Percentiles rank a stretch among this genome's conserved stretches.
Conservation (phyloP, 2,329 filamentous ascomycete genomes). For the Colletotrichum sublineola region DNA sequence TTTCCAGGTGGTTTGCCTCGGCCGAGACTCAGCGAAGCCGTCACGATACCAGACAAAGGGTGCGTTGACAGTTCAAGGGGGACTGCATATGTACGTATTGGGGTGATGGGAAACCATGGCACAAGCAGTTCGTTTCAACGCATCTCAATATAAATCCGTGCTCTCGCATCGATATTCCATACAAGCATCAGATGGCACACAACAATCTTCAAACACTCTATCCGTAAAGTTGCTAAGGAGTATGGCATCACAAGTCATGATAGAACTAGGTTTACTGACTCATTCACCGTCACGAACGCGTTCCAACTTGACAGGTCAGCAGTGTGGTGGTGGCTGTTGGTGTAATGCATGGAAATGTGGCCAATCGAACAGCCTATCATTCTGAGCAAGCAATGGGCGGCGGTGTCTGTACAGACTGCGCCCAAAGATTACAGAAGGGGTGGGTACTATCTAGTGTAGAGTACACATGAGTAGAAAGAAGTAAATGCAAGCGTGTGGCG, state of each 20-base stretch:
- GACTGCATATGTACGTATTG: background rate
- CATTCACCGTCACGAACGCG: background rate
- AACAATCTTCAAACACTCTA: background rate
- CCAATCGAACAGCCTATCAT: constrained; percentile 3
- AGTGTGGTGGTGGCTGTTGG: constrained; percentile 15
- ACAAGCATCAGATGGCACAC: background rate
- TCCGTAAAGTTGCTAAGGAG: background rate
- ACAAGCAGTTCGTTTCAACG: background rate
- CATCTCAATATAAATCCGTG: background rate
- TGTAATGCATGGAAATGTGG: constrained; percentile 8
- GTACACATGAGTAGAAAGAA: background rate
- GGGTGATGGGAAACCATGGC: background rate
- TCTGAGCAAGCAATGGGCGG: constrained; percentile 7
- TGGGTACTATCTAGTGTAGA: background rate
- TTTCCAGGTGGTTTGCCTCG: background rate
- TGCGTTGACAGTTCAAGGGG: background rate
- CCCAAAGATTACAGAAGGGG: background rate
- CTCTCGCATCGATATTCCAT: too few relatives aligned
- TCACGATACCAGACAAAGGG: background rate
- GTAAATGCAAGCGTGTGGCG: background rate
- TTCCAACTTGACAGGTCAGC: background rate
- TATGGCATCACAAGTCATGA: background rate
- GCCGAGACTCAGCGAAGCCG: background rate
- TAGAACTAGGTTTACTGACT: background rate
- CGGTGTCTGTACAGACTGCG: constrained; percentile 14